Evolutionary conservation across 495 filamentous ascomycete species (phyloP).

Genomic region (Podospora pseudocomata): DNA sequence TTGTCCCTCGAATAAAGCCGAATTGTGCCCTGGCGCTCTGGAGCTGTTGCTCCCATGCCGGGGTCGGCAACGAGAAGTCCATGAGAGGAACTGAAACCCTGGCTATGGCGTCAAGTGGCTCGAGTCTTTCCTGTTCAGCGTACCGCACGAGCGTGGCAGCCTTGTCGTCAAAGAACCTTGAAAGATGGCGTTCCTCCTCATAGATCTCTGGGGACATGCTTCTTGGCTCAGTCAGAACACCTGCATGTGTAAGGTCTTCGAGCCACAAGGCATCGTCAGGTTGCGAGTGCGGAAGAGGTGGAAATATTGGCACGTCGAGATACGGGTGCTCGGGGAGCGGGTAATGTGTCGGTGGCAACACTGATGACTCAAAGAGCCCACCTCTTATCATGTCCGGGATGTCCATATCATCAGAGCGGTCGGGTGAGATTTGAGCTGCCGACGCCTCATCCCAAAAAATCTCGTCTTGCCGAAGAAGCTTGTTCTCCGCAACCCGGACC

Average conservation of each 20-base stretch:
- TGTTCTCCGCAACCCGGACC: constrained; percentile 43
- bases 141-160: constrained; percentile 40
- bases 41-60: constrained; percentile 51
- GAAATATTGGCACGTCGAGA: constrained; percentile 29
- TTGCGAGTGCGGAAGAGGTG: constrained; percentile 1
- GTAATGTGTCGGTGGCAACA: constrained; percentile 3
- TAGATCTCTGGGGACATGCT: no score
- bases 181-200: constrained; percentile 28
- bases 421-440: constrained; percentile 11
- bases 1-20: constrained; percentile 29
- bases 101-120: constrained; percentile 53
- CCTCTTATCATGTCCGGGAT: constrained; percentile 23
- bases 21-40: constrained; percentile 28
- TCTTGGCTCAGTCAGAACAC: constrained; percentile 20
- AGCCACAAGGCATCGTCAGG: constrained; percentile 9
- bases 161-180: constrained; percentile 43
- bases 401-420: constrained; percentile 25
- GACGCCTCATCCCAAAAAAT: constrained; percentile 21
- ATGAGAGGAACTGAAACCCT: constrained; percentile 56
- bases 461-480: constrained; percentile 20
- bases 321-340: constrained; percentile 20
- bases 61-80: constrained; percentile 55
- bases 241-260: constrained; percentile 20
- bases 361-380: constrained; percentile 18
- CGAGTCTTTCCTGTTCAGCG: constrained; percentile 60